These are phyloP conservation scores for Cutaneotrichosporon curvatum DNA, from an alignment of 1,284 basidiomycete species.

Conservation along the genomic window DNA sequence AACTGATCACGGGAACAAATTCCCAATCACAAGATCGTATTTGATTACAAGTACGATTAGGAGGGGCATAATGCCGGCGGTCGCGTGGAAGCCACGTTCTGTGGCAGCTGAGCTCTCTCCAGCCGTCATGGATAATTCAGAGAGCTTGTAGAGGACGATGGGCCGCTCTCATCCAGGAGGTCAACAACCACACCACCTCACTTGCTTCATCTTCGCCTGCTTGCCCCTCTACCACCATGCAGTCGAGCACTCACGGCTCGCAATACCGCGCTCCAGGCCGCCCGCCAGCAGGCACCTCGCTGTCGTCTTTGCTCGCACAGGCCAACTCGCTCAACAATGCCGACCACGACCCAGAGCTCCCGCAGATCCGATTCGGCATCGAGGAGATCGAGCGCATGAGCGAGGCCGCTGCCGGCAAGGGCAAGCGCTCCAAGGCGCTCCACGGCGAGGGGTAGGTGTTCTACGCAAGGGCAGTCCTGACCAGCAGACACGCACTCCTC, in stretches of 20 bases:
- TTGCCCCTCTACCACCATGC: constrained; percentile 6
- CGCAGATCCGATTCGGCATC: constrained; percentile 40
- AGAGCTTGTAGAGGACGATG: constrained; percentile 2
- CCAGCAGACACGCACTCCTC: constrained; percentile 29
- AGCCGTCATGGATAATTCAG: constrained; percentile 1
- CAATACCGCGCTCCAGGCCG: constrained; percentile 5
- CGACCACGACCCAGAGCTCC: constrained; percentile 35
- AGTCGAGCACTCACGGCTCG: constrained; percentile 9
- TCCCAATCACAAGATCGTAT: no score
- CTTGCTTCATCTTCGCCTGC: not conserved
- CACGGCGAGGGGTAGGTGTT: constrained; percentile 36
- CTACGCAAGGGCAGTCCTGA: not conserved
- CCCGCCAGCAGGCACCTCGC: constrained; percentile 20
- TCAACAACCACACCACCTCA: not conserved
- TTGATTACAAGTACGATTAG: no score
- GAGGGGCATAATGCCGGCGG: no score
- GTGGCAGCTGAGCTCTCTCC: constrained; percentile 4
- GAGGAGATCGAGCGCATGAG: constrained; percentile 44
- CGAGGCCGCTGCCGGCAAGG: constrained; percentile 30
- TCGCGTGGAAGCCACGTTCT: not conserved
- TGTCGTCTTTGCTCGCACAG: constrained; percentile 35
- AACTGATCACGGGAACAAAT: no score
- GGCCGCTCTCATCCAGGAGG: no score
- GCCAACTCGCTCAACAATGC: constrained; percentile 36
- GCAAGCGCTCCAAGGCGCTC: constrained; percentile 24